These are phyloP conservation scores for Hypoxylon sp. DNA, from an alignment of 2,329 filamentous ascomycete genomes.

Conservation along the genomic window DNA sequence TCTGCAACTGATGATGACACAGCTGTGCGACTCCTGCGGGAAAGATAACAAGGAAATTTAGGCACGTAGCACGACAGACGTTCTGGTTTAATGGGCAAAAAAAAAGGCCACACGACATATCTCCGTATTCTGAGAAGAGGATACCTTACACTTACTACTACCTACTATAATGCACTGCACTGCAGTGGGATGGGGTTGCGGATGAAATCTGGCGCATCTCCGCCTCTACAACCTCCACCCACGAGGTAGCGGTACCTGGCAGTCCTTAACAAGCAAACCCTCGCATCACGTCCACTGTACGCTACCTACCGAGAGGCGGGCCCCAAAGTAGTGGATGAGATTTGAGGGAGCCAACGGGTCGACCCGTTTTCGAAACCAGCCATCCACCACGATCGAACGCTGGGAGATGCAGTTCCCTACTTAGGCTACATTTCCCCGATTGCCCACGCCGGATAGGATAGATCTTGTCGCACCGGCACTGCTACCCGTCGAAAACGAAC, in stretches of 20 bases:
- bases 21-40: slow-evolving; percentile 31
- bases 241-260: slow-evolving; percentile 33
- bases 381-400: slow-evolving; percentile 31
- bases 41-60: slow-evolving; percentile 31
- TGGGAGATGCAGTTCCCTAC: slow-evolving; percentile 34
- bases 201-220: slow-evolving; percentile 28
- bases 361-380: slow-evolving; percentile 33
- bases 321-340: slow-evolving; percentile 31
- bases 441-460: slow-evolving; percentile 31
- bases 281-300: slow-evolving; percentile 34
- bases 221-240: slow-evolving; percentile 22
- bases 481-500: slow-evolving; percentile 30
- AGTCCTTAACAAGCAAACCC: too few species aligned
- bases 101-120: slow-evolving; percentile 22
- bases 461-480: slow-evolving; percentile 38
- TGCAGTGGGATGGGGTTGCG: slow-evolving; percentile 15
- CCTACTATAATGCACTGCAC: background rate
- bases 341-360: slow-evolving; percentile 36
- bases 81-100: slow-evolving; percentile 19
- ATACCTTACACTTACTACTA: background rate
- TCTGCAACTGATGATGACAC: slow-evolving; percentile 30
- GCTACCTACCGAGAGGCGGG: slow-evolving; percentile 32
- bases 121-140: slow-evolving; percentile 17
- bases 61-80: slow-evolving; percentile 29
- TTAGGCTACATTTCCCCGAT: slow-evolving; percentile 35